These are phyloP conservation scores for Ceratocystis eucalypticola DNA, from an alignment of 2,329 filamentous ascomycete species.

Conservation along the genomic window DNA sequence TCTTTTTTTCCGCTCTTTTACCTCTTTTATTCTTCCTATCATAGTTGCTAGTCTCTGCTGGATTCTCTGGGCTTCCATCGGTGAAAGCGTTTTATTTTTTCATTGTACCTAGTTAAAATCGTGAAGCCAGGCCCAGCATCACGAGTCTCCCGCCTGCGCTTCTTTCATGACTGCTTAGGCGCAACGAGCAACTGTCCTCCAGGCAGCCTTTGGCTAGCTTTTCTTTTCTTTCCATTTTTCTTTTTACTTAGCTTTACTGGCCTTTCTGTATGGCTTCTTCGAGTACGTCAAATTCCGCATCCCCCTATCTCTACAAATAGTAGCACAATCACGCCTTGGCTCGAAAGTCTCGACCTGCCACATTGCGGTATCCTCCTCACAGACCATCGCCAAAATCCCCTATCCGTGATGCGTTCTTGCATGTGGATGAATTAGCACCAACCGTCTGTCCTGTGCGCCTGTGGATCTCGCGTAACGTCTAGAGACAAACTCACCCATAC, in stretches of 20 bases:
- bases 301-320: background rate
- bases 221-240: constrained; percentile 8
- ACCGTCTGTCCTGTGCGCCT: background rate
- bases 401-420: constrained; percentile 3
- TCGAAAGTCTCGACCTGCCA: background rate
- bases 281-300: constrained; percentile 15
- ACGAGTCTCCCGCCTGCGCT: background rate
- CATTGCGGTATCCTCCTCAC: background rate
- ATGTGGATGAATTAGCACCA: background rate
- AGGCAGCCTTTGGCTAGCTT: constrained; percentile 1
- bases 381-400: constrained; percentile 5
- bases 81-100: background rate
- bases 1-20: background rate
- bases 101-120: background rate
- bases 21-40: background rate
- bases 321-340: background rate
- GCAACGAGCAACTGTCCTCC: background rate
- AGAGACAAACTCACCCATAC: background rate
- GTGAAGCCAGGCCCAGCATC: too few relatives aligned
- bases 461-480: background rate
- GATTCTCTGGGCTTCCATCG: background rate
- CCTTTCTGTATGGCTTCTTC: constrained; percentile 17
- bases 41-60: background rate
- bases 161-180: background rate
- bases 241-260: background rate